Evolutionary conservation across 2,329 filamentous ascomycete species (phyloP).

Genomic region (Apiospora arundinis): DNA sequence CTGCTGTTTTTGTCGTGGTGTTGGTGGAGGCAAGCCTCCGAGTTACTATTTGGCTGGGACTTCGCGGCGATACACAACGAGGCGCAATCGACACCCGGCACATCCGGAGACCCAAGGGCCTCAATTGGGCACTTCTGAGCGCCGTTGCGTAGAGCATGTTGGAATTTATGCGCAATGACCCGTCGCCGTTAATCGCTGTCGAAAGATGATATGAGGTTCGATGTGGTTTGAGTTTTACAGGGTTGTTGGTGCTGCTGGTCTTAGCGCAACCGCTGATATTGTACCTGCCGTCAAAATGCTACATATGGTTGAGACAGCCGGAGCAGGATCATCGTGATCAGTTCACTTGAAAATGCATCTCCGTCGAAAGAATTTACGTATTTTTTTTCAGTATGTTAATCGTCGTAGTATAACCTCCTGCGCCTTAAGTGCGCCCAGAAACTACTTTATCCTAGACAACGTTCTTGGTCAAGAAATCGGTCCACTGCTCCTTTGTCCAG

Average conservation of each 20-base stretch:
- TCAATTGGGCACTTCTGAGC: constrained; percentile 28
- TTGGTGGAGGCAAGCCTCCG: constrained; percentile 28
- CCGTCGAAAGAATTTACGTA: background rate
- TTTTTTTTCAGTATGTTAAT: background rate
- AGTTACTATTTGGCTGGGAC: constrained; percentile 2
- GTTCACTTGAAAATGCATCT: background rate
- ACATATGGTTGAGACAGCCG: background rate
- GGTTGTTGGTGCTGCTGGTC: constrained; percentile 13
- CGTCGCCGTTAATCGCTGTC: background rate
- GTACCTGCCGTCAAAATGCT: background rate
- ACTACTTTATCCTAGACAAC: constrained; percentile 37
- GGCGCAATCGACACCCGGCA: constrained; percentile 7
- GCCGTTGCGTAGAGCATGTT: constrained; percentile 32
- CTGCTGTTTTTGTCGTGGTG: constrained; percentile 27
- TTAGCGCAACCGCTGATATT: background rate
- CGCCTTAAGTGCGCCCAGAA: constrained; percentile 33
- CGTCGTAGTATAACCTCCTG: background rate
- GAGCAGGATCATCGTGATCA: background rate
- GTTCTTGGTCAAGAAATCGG: constrained; percentile 75
- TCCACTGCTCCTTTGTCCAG: constrained; percentile 83
- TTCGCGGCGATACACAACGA: constrained; percentile 19
- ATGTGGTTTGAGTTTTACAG: constrained; percentile 17
- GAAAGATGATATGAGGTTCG: background rate
- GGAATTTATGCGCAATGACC: background rate
- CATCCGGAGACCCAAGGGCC: constrained; percentile 23